These are phyloP conservation scores for Fusarium annulatum DNA, from an alignment of 2,329 filamentous ascomycete genomes.

Conservation along the genomic window DNA sequence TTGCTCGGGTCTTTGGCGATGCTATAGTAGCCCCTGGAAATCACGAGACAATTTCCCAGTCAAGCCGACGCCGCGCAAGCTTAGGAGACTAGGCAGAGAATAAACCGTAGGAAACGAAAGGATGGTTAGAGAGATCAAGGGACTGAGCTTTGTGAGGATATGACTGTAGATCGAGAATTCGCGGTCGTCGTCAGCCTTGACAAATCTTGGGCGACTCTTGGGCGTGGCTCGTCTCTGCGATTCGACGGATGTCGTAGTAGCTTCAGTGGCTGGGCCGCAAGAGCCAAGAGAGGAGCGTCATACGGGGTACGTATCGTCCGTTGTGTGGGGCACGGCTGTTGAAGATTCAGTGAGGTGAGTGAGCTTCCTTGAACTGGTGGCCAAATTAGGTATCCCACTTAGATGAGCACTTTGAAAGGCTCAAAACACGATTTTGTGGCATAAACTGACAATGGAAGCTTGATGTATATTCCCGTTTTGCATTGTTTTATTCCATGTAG, in stretches of 20 bases:
- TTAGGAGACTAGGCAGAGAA: conserved; percentile 9
- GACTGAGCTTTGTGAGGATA: not conserved
- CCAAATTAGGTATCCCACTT: not conserved
- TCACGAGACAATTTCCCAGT: conserved; percentile 43
- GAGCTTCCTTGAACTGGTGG: not conserved
- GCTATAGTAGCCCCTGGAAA: conserved; percentile 38
- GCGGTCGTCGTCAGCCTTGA: conserved; percentile 46
- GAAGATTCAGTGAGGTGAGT: not conserved
- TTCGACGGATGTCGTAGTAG: conserved; percentile 34
- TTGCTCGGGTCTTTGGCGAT: conserved; percentile 20
- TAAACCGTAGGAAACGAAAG: not conserved
- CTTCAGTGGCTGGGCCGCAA: conserved; percentile 39
- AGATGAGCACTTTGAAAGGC: not conserved
- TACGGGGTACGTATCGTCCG: conserved; percentile 39
- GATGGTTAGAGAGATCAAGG: not conserved
- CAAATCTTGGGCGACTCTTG: conserved; percentile 38
- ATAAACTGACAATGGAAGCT: not conserved
- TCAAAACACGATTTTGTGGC: not conserved
- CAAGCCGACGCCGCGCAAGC: conserved; percentile 35
- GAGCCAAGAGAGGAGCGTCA: conserved; percentile 38
- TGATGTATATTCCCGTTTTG: too few relatives aligned
- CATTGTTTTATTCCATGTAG: not conserved
- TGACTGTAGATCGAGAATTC: conserved; percentile 15
- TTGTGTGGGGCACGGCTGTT: conserved; percentile 24
- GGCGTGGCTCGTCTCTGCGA: conserved; percentile 37